phyloP scores from a whole-genome alignment of 768 basidiomycete genomes.

The Boletus rubropictus region DNA sequence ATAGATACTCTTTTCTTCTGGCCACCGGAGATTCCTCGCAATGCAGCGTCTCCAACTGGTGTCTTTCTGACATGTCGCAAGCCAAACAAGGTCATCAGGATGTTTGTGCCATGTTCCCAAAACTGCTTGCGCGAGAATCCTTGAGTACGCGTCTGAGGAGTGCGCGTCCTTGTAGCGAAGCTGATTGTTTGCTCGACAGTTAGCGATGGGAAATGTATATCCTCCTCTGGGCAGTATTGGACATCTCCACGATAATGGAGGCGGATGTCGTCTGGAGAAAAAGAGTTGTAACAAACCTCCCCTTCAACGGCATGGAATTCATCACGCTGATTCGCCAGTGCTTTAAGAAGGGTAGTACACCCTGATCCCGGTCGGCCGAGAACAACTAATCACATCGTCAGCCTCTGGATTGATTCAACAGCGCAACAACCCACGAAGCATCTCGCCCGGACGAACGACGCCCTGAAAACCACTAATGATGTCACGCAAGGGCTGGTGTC shows the following conservation, averaged over 20 bases:
- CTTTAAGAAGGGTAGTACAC: slow-evolving; percentile 79
- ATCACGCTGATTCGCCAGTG: slow-evolving; percentile 66
- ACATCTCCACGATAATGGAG: slow-evolving; percentile 77
- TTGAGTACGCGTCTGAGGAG: slow-evolving; percentile 49
- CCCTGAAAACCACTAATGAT: slow-evolving; percentile 53
- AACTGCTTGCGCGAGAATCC: slow-evolving; percentile 36
- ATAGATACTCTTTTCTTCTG: slow-evolving; percentile 83
- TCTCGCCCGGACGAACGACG: slow-evolving; percentile 55
- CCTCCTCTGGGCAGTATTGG: slow-evolving; percentile 78
- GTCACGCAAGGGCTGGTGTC: slow-evolving; percentile 57
- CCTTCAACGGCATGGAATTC: slow-evolving; percentile 68
- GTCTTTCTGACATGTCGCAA: slow-evolving; percentile 68
- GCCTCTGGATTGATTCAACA: background rate
- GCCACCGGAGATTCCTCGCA: slow-evolving; percentile 70
- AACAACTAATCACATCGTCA: slow-evolving; percentile 48
- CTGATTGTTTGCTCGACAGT: slow-evolving; percentile 72
- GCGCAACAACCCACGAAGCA: slow-evolving; percentile 50
- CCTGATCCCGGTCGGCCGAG: slow-evolving; percentile 83
- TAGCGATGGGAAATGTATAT: slow-evolving; percentile 80
- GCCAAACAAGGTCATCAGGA: slow-evolving; percentile 68
- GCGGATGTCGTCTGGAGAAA: slow-evolving; percentile 57
- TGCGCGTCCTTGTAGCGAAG: slow-evolving; percentile 66
- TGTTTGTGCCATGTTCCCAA: slow-evolving; percentile 30
- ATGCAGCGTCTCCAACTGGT: slow-evolving; percentile 71
- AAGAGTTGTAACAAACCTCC: slow-evolving; percentile 68